Evolutionary conservation across 805 yeast species (phyloP).

Genomic region (Myxozyma sirexii): DNA sequence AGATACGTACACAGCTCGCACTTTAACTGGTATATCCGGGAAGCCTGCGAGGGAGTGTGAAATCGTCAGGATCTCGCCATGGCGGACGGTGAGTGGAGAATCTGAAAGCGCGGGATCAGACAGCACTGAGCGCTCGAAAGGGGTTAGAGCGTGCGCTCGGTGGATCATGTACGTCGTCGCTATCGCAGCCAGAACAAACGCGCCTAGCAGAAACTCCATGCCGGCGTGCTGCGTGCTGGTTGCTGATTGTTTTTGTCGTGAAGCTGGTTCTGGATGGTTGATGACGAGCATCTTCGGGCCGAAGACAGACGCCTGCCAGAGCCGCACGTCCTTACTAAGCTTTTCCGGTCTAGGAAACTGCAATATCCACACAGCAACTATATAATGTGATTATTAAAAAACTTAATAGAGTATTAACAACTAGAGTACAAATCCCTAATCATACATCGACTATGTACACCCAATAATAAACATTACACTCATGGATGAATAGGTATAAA

Average conservation of each 20-base stretch:
- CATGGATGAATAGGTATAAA: constrained; percentile 68
- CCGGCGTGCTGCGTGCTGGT: no score
- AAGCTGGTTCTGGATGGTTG: not conserved
- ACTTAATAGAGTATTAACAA: no score
- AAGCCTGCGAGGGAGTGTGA: not conserved
- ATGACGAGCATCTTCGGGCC: not conserved
- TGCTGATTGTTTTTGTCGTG: not conserved
- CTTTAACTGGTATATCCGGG: not conserved
- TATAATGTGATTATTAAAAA: not conserved
- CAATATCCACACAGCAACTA: not conserved
- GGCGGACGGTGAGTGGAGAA: constrained; percentile 28
- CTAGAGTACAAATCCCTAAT: not conserved
- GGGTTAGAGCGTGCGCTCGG: constrained; percentile 14
- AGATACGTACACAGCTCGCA: constrained; percentile 16
- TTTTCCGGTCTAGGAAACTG: no score
- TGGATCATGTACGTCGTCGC: not conserved
- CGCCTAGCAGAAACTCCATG: constrained; percentile 1
- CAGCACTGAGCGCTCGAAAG: constrained; percentile 19
- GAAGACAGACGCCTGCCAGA: no score
- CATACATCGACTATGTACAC: not conserved
- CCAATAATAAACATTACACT: not conserved
- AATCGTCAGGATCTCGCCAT: constrained; percentile 10
- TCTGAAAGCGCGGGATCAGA: constrained; percentile 24
- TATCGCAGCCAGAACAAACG: not conserved
- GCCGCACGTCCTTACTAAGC: no score